Base-by-base conservation (phyloP, 805 yeast species). In the Ascoidea asiatica region DNA sequence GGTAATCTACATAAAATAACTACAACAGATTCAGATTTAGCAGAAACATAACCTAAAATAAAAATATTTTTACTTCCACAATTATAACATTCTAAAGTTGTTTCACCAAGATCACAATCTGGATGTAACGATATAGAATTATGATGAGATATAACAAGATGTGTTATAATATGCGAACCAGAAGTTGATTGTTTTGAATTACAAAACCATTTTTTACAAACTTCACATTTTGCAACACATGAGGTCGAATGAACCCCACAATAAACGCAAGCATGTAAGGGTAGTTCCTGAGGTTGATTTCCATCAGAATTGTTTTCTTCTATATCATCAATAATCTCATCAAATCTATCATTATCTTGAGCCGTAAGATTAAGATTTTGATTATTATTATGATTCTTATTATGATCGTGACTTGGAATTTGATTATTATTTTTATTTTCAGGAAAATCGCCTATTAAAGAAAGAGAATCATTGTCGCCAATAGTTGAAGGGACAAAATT, bases 171-270 rank as follows among this genome's bases (percentile, higher is more conserved):
- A 59, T 89, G 97, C 1, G 95, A 82, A 15, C 83, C 75, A 8
- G 73, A 63, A 11, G 75, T 62, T 42, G 63, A 66, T 19, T 73
- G 69, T 46, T 76, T 75, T 13, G 84, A 73, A 57, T 89, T 89
- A 65, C 97, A 89, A 58, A 89, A 89, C 96, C 96, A 89, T 57
- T 78, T 80, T 52, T 75, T 62, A 61, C 96, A 89, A 5, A 70
- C 67, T 47, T 74, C 73, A 64, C 97, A 89, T 52, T 80, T 77
- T 38, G 83, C 82, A 13, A 87, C 82, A 41, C 81, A 70, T 5
- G 73, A 59, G 1, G 86, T 71, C 7, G 74, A 60, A 48, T 76
- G 77, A 21, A 85, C 67, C 1, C 88, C 92, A 64, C 97, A 88
- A 60, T 88, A 88, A 2, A 73, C 61, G 56, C 79, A 73, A 0